Conservation (phyloP, 768 basidiomycete species). For the Cantharellus anzutake region DNA sequence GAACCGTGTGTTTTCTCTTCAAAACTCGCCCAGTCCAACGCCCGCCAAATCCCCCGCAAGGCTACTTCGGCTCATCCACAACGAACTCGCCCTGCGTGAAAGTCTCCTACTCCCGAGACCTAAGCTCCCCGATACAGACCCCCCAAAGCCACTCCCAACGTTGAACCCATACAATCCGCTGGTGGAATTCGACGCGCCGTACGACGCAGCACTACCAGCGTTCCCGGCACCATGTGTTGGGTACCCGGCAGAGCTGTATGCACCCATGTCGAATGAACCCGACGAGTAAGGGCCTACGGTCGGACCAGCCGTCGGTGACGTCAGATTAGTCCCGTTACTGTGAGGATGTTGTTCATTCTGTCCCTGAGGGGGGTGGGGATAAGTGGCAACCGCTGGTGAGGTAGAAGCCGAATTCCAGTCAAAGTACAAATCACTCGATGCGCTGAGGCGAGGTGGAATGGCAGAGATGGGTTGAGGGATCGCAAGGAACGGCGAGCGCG, state of each 20-base stretch:
- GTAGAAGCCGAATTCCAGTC: background rate
- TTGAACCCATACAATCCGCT: background rate
- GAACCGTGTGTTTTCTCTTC: background rate
- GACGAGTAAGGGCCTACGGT: background rate
- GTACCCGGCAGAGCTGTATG: background rate
- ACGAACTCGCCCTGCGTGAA: background rate
- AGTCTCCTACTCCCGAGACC: background rate
- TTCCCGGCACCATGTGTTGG: too few species aligned
- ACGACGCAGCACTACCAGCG: background rate
- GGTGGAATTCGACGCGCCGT: background rate
- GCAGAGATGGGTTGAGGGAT: background rate
- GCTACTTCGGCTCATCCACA: background rate
- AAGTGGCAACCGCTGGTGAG: background rate
- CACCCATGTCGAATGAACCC: background rate
- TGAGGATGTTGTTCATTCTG: background rate
- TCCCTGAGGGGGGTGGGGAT: background rate
- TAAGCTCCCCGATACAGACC: background rate
- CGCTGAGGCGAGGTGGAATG: background rate
- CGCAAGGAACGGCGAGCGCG: background rate
- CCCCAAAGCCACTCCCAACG: background rate
- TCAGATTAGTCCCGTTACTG: background rate
- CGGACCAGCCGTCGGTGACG: background rate
- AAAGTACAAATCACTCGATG: background rate
- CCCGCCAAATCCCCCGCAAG: background rate
- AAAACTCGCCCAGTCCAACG: background rate